Conservation (phyloP, 2,329 filamentous ascomycete genomes). For the Colletotrichum salicis region DNA sequence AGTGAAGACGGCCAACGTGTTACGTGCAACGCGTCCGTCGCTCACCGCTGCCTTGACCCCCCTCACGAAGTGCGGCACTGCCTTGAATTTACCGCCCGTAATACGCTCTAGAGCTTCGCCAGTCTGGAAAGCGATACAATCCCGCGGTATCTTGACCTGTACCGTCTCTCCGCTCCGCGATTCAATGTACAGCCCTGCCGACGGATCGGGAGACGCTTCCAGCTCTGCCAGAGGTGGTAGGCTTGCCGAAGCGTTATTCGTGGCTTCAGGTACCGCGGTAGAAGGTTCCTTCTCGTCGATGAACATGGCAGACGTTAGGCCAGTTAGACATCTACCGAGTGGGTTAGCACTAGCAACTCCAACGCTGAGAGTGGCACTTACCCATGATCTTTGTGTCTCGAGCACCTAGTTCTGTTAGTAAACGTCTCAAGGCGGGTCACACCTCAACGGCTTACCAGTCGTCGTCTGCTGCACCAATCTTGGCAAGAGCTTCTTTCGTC, state of each 20-base stretch:
- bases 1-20: constrained; percentile 96
- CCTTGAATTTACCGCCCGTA: constrained; percentile 89
- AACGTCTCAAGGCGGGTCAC: not conserved
- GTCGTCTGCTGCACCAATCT: constrained; percentile 67
- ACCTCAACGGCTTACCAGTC: constrained; percentile 81
- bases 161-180: constrained; percentile 83
- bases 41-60: constrained; percentile 71
- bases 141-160: constrained; percentile 91
- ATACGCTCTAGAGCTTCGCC: constrained; percentile 92
- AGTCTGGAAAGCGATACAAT: constrained; percentile 96
- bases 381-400: not conserved
- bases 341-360: not conserved
- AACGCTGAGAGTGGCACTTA: not conserved
- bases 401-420: not conserved
- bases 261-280: constrained; percentile 46
- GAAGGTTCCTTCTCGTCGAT: constrained; percentile 75
- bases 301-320: constrained; percentile 95
- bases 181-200: constrained; percentile 92
- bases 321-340: constrained; percentile 84
- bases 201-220: constrained; percentile 79
- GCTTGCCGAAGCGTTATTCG: constrained; percentile 40
- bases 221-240: constrained; percentile 75
- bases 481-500: constrained; percentile 34
- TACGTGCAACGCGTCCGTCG: constrained; percentile 72
- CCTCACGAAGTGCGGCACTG: constrained; percentile 94